These are phyloP conservation scores for Cetraspora pellucida DNA, from an alignment of 192 early-diverging fungal genomes.

Conservation along the genomic window DNA sequence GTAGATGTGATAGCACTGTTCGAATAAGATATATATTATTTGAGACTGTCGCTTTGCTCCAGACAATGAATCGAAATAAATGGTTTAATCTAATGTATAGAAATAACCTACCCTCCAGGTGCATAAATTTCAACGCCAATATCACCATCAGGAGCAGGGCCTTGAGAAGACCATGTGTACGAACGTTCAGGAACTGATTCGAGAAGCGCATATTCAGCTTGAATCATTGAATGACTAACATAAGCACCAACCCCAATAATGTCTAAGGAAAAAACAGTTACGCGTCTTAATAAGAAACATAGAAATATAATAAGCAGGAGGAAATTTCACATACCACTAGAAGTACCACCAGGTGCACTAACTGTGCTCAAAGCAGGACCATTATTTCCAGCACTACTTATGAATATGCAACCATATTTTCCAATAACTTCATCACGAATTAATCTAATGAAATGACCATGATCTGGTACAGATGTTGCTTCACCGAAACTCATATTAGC, in stretches of 20 bases:
- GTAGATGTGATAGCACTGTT: constrained; percentile 85
- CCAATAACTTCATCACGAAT: constrained; percentile 84
- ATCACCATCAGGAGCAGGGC: constrained; percentile 84
- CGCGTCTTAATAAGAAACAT: background rate
- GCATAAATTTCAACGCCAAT: constrained; percentile 80
- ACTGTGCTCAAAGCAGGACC: constrained; percentile 87
- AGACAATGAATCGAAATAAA: too few species aligned
- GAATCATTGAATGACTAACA: constrained; percentile 80
- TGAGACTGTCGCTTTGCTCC: too few species aligned
- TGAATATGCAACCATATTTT: constrained; percentile 81
- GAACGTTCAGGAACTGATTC: constrained; percentile 76
- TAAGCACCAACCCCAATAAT: constrained; percentile 95
- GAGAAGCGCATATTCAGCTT: constrained; percentile 83
- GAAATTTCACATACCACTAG: constrained; percentile 43
- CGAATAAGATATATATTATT: background rate
- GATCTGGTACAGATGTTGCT: constrained; percentile 65
- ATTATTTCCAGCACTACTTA: constrained; percentile 88
- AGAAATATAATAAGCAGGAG: background rate
- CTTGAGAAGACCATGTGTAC: constrained; percentile 89
- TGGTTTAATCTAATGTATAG: too few species aligned
- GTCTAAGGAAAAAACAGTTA: constrained; percentile 25
- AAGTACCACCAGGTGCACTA: constrained; percentile 82
- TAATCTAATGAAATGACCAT: constrained; percentile 81
- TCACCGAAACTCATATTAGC: constrained; percentile 93
- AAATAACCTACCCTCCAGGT: constrained; percentile 61